These are phyloP conservation scores for Pseudogymnoascus sp. DNA, from an alignment of 2,329 filamentous ascomycete species.

Conservation along the genomic window DNA sequence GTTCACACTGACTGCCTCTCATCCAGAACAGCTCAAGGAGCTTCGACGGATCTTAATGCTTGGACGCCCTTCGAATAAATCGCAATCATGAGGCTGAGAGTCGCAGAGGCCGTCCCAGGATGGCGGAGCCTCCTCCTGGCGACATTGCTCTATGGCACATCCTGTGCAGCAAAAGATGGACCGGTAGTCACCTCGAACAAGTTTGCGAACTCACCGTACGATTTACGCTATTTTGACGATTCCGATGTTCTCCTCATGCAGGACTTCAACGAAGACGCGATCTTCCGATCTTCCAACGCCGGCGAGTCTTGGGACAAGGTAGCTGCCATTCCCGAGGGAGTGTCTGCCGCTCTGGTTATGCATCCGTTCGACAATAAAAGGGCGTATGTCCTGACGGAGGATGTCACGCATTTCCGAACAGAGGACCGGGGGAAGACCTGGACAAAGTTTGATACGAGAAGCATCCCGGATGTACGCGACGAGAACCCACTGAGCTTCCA, in stretches of 20 bases:
- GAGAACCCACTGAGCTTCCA: slow-evolving; percentile 65
- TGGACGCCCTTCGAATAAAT: slow-evolving; percentile 17
- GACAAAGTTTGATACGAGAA: slow-evolving; percentile 62
- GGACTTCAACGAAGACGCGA: slow-evolving; percentile 54
- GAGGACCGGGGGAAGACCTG: slow-evolving; percentile 77
- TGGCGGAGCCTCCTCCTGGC: slow-evolving; percentile 27
- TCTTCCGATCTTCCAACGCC: slow-evolving; percentile 75
- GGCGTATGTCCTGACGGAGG: slow-evolving; percentile 71
- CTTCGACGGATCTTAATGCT: slow-evolving; percentile 26
- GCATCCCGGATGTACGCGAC: slow-evolving; percentile 45
- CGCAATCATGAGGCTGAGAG: slow-evolving; percentile 30
- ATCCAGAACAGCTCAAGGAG: slow-evolving; percentile 10
- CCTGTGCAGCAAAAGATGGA: slow-evolving; percentile 28
- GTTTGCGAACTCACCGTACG: slow-evolving; percentile 60
- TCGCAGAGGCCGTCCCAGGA: slow-evolving; percentile 17
- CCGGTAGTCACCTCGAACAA: slow-evolving; percentile 59
- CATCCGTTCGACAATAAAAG: slow-evolving; percentile 73
- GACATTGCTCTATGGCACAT: slow-evolving; percentile 22
- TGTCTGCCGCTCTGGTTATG: slow-evolving; percentile 58
- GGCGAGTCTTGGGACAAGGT: slow-evolving; percentile 70
- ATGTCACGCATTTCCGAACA: slow-evolving; percentile 72
- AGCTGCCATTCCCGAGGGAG: slow-evolving; percentile 56
- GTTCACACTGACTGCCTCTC: neutral
- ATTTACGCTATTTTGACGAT: slow-evolving; percentile 85
- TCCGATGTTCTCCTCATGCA: slow-evolving; percentile 75